Base-by-base conservation (phyloP, 169 alveolate species). In the Plasmodium falciparum region DNA sequence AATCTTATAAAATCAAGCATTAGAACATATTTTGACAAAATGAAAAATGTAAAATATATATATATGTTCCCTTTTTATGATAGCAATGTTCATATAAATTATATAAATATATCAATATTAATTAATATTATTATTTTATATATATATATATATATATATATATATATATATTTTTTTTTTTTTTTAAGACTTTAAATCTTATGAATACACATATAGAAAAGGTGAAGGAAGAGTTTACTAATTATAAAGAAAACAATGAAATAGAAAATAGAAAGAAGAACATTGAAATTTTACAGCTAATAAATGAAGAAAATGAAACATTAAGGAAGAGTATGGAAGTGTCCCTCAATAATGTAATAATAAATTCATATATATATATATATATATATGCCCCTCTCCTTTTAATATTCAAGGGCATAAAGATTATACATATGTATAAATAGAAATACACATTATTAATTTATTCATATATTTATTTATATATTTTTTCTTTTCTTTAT, bases 1-100 rank as follows among this genome's bases (percentile, higher is more conserved):
- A 67, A 80, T 70, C 80, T 69, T 17, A 80, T 80, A 15, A 80
- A 80, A 58, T 56, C 85, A 24, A 80, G 90, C 83, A 80, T 56
- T 56, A 22, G 73, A 65, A 70, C 90, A 9, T 80, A 80, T 43
- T 80, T 70, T 50, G 83, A 43, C 24, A 80, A 80, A 69, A 80
- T 80, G 15, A 80, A 80, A 61, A 73, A 45, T 45, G 90, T 80
- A 80, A 1, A 33, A 52, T 8, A 39, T 20, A 43, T 26, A 33
- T 12, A n/a, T 13, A 13, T 17, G 74, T 33, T 50, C 17, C 39
- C 12, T 11, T 15, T 66, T 12, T 66, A 2, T 24, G n/a, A 66
- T 66, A 20, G 7, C 20, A 13, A 33, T 3, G 62, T n/a, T 26
- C 47, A 15, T 58, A n/a, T 29, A 22, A 45, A 70, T 12, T n/a